A percentile compares a stretch with the other conserved stretches of the same genome.
Evolutionary conservation across 306 rosid species (phyloP).

Genomic region (Albizia julibrissin): DNA sequence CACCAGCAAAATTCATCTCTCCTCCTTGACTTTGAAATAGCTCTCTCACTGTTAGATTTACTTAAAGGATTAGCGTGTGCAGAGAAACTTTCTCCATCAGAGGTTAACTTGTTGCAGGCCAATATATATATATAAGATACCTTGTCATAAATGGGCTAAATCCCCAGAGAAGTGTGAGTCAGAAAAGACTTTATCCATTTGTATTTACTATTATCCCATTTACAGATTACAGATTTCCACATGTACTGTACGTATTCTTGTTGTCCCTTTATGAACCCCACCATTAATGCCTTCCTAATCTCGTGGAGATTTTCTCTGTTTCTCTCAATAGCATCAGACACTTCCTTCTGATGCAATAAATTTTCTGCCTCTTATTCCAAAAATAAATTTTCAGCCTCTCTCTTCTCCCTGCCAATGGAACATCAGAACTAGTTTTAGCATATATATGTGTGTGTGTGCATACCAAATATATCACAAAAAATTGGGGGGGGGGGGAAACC

Average conservation of each 20-base stretch:
- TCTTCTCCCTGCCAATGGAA: background rate
- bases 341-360: background rate
- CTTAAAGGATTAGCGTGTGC: background rate
- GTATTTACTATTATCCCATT: conserved; percentile 22
- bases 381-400: background rate
- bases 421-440: background rate
- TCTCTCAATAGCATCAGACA: background rate
- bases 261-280: background rate
- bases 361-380: background rate
- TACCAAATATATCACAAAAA: background rate
- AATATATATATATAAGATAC: no score
- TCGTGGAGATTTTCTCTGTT: background rate
- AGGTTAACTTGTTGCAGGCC: background rate
- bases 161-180: conserved; percentile 9
- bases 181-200: conserved; percentile 25
- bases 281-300: background rate
- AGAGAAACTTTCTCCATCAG: background rate
- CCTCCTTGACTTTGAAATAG: background rate
- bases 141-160: conserved; percentile 2
- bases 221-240: background rate
- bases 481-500: no score
- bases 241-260: conserved; percentile 9
- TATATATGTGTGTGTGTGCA: no score
- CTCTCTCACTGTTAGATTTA: background rate
- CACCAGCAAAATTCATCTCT: background rate